Evolutionary conservation across 768 basidiomycete genomes (phyloP).

Genomic region (Phlebiopsis gigantea): DNA sequence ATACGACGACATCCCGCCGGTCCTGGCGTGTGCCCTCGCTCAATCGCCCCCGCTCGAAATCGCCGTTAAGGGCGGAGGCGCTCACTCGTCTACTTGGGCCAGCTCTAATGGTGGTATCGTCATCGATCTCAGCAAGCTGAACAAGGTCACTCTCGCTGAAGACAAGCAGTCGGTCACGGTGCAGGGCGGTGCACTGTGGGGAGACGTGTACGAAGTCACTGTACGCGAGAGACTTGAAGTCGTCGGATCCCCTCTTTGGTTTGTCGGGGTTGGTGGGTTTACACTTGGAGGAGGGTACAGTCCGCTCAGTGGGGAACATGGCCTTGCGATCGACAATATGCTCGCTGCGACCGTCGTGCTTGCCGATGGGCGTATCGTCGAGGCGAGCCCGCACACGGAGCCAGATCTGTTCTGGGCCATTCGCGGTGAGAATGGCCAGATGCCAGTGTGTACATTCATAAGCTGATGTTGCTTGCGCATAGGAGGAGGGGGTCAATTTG

Average conservation of each 20-base stretch:
- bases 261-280: conserved; percentile 21
- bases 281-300: conserved; percentile 23
- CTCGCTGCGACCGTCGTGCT: conserved; percentile 37
- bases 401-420: conserved; percentile 44
- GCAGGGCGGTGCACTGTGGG: conserved; percentile 45
- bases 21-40: conserved; percentile 13
- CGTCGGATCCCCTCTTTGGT: conserved; percentile 18
- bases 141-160: conserved; percentile 33
- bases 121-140: conserved; percentile 44
- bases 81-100: conserved; percentile 39
- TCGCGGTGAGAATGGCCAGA: conserved; percentile 29
- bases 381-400: conserved; percentile 17
- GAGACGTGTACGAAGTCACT: conserved; percentile 37
- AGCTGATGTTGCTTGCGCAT: too few species aligned
- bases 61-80: conserved; percentile 45
- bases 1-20: conserved; percentile 15
- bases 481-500: conserved; percentile 42
- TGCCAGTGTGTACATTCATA: too few species aligned
- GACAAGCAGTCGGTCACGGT: conserved; percentile 33
- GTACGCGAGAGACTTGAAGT: conserved; percentile 18
- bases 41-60: conserved; percentile 22
- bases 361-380: conserved; percentile 35
- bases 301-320: conserved; percentile 29
- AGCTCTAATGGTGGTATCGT: conserved; percentile 44
- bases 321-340: conserved; percentile 32